Evolutionary conservation across 2,329 filamentous ascomycete genomes (phyloP).

Genomic region (Apiospora phragmitis): DNA sequence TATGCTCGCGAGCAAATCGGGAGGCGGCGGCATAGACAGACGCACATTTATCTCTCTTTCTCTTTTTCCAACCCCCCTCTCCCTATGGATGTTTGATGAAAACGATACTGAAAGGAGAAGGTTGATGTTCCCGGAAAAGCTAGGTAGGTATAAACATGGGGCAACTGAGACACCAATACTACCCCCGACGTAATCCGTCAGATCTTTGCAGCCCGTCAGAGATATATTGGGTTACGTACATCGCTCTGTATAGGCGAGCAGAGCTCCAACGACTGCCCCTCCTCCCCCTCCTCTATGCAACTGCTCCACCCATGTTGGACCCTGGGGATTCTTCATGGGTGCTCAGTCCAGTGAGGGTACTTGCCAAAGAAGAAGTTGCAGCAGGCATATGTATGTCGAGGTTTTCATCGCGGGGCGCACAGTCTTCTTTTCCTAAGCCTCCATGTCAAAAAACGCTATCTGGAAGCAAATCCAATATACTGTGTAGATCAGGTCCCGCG

Average conservation of each 20-base stretch:
- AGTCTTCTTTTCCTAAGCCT: background rate
- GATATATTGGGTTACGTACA: conserved; percentile 8
- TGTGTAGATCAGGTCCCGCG: background rate
- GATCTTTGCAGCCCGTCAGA: conserved; percentile 1
- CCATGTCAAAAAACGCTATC: background rate
- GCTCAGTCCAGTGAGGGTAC: background rate
- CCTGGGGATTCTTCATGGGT: conserved; percentile 1
- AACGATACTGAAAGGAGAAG: no score
- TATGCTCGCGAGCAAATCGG: background rate
- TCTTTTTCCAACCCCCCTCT: background rate
- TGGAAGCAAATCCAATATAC: background rate
- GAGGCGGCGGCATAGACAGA: background rate
- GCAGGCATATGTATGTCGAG: background rate
- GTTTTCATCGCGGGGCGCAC: background rate
- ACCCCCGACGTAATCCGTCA: background rate
- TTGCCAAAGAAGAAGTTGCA: background rate
- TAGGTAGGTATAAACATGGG: background rate
- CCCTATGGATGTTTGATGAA: background rate
- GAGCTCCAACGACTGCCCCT: conserved; percentile 3
- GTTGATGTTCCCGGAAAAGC: background rate
- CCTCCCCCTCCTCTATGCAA: conserved; percentile 3
- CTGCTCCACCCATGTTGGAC: background rate
- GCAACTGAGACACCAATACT: background rate
- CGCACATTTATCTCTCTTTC: background rate
- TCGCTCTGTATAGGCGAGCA: background rate